Percentiles rank a stretch among this genome's conserved stretches.
Conservation (phyloP, 768 basidiomycete genomes). For the Scleroderma citrinum region DNA sequence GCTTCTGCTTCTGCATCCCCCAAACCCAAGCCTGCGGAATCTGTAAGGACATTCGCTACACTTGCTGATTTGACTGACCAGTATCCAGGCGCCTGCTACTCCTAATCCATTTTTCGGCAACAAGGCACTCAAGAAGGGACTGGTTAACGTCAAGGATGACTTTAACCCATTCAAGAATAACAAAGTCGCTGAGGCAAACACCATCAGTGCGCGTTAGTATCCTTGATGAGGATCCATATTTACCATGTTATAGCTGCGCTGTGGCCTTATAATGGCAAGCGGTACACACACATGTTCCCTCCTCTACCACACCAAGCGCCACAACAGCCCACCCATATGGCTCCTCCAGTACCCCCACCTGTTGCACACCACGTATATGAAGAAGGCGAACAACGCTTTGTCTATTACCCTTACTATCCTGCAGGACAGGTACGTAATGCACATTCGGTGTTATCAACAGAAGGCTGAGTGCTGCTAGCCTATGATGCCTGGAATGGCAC, state of each 20-base stretch:
- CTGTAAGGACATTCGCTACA: slow-evolving; percentile 30
- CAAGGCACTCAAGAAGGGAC: slow-evolving; percentile 66
- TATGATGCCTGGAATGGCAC: slow-evolving; percentile 83
- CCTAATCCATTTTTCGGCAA: slow-evolving; percentile 91
- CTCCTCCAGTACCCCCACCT: slow-evolving; percentile 59
- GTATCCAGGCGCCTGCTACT: slow-evolving; percentile 35
- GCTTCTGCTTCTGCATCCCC: slow-evolving; percentile 52
- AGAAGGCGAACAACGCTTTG: slow-evolving; percentile 65
- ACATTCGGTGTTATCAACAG: not conserved
- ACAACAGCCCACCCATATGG: slow-evolving; percentile 63
- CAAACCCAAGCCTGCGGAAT: slow-evolving; percentile 53
- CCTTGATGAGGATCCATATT: not conserved
- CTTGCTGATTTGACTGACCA: slow-evolving; percentile 6
- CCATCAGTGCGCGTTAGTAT: slow-evolving; percentile 54
- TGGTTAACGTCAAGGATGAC: slow-evolving; percentile 89
- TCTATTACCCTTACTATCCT: slow-evolving; percentile 81
- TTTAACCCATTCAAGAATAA: slow-evolving; percentile 94
- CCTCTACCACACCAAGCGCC: slow-evolving; percentile 50
- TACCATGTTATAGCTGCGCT: slow-evolving; percentile 43
- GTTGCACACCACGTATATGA: slow-evolving; percentile 75
- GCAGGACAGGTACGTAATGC: slow-evolving; percentile 55
- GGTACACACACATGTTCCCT: slow-evolving; percentile 76
- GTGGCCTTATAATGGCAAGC: slow-evolving; percentile 91
- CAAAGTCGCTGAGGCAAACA: slow-evolving; percentile 69
- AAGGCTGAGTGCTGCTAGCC: slow-evolving; percentile 36